Base-by-base conservation (phyloP, 768 basidiomycete species). In the Dictyophora rubrovolvata region DNA sequence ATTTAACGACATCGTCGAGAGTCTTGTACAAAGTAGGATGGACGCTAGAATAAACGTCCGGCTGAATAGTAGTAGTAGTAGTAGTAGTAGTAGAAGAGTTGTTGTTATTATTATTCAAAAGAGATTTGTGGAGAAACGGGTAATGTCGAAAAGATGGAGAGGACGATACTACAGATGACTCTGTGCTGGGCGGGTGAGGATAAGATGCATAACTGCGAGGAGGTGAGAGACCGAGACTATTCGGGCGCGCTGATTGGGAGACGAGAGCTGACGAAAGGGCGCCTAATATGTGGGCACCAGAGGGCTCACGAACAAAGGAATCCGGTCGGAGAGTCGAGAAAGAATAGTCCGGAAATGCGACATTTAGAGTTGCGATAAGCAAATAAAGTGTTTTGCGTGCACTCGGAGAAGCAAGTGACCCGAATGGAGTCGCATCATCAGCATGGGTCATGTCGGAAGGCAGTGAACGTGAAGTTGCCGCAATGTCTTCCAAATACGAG, bases 271-370 rank as follows among this genome's bases (percentile, higher is more conserved):
- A 88, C 72, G 88, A 89, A 61, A 94, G 82, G 1, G 89, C 82
- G 67, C 89, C 87, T 60, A 95, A 82, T 48, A 95, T 89, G 69
- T 73, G 79, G 2, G 89, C 87, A 34, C 79, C 79, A 42, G 76
- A 85, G 17, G 63, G 68, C 71, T 94, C 91, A 60, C 86, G 86
- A 68, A 80, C 84, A 72, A 99, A 99, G 65, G 95, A 87, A 10
- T 86, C 85, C 0, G 93, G 89, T 23, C 87, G 83, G 54, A 96
- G 87, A 69, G 90, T 87, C 7, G 90, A 89, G 75, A 98, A 99
- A 68, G 97, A 94, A 74, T 97, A 82, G 79, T 98, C 95, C 1
- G 95, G 95, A 69, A 94, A 99, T 6, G 95, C 94, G 67, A 92
- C 83, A 75, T 99, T 99, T 66, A 99, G 86, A 2, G 93, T 93